Evolutionary conservation across 192 early-diverging fungal genomes (phyloP).

Genomic region (Backusella luteola): DNA sequence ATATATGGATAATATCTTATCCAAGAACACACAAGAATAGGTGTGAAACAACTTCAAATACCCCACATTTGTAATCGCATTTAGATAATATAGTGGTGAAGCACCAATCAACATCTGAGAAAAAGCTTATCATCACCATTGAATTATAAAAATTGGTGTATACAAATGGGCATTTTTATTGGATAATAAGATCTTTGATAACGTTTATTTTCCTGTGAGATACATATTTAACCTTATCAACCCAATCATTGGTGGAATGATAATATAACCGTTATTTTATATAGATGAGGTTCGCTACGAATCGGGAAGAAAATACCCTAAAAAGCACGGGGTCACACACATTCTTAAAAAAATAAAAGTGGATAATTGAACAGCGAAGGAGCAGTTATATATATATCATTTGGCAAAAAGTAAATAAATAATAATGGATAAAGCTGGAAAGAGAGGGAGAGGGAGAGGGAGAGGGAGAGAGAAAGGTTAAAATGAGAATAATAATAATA

Average conservation of each 20-base stretch:
- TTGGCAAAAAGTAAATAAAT: not conserved
- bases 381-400: not conserved
- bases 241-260: not conserved
- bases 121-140: not conserved
- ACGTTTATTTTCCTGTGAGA: not conserved
- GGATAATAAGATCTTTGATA: slow-evolving; percentile 2
- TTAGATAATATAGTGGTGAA: not conserved
- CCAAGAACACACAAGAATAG: not conserved
- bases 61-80: not conserved
- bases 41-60: not conserved
- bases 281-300: not conserved
- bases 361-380: not conserved
- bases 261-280: not conserved
- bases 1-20: not conserved
- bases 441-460: not conserved
- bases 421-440: not conserved
- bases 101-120: not conserved
- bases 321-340: slow-evolving; percentile 8
- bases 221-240: not conserved
- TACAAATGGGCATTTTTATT: not conserved
- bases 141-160: not conserved
- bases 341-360: not conserved
- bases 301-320: slow-evolving; percentile 7
- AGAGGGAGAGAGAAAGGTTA: not conserved
- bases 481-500: not conserved